Base-by-base conservation (phyloP, 352 stramenopile genomes). In the Phytopythium chamaehyphon region DNA sequence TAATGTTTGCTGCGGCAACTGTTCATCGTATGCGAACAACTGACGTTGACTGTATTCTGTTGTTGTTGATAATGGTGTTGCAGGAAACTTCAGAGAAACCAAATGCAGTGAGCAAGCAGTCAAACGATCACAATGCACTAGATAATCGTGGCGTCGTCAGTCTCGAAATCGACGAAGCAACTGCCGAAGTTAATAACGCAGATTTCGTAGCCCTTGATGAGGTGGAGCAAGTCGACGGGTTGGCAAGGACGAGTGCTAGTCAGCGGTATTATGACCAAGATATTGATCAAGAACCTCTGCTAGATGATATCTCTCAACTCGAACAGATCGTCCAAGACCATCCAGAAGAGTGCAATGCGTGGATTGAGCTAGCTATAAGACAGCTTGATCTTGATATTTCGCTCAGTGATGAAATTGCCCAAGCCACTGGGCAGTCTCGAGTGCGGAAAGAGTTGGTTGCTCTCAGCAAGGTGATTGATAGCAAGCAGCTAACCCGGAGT, bases 351-450 rank as follows among this genome's bases (percentile, higher is more conserved):
- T 66, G 52, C 21, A 60, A 71, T 44, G 66, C 69, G 1, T 85
- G 74, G 74, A 55, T 85, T 22, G 53, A 71, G 45, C 46, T 85
- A n/a, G 71, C 74, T 37, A 67, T 85, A 35, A 59, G 60, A 36
- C 66, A 85, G 23, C 64, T 85, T 36, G 55, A 74, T 16, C 57
- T 85, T 31, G 69, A 79, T 46, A 48, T 71, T 45, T 57, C 44
- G 6, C 28, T 58, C 2, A 77, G 64, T 51, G 68, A 77, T 47
- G 62, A 74, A 40, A 36, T 39, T 35, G 48, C 49, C 10, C 64
- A 57, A 16, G 46, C 59, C 35, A 66, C 64, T 7, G 47, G 64
- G 35, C n/a, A 59, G 6, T 49, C 51, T 12, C 54, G 55, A n/a
- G 14, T 73, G 0, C 35, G 61, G 18, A 47, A 62, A 28, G 61